A percentile compares a stretch with the other conserved stretches of the same genome.
Evolutionary conservation across 768 basidiomycete genomes (phyloP).

Genomic region (Panus rudis): DNA sequence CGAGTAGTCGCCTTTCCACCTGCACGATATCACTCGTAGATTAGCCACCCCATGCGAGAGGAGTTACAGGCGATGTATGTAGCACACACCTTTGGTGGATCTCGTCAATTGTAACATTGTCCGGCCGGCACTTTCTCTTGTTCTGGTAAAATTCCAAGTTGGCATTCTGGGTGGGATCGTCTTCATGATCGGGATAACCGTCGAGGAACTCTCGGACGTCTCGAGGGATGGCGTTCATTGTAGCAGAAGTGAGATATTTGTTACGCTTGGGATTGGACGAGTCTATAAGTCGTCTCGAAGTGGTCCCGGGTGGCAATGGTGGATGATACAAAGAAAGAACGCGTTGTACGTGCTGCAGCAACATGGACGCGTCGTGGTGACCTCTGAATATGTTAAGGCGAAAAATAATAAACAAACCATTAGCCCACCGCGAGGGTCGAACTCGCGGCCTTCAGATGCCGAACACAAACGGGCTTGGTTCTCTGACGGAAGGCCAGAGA

Average conservation of each 20-base stretch:
- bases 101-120: slow-evolving; percentile 54
- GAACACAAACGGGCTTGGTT: not conserved
- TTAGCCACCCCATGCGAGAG: not conserved
- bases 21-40: slow-evolving; percentile 19
- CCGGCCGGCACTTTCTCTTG: slow-evolving; percentile 49
- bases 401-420: slow-evolving; percentile 3
- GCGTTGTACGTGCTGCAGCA: too few species aligned
- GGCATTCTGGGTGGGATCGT: slow-evolving; percentile 31
- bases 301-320: not conserved
- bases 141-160: slow-evolving; percentile 64
- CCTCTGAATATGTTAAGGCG: not conserved
- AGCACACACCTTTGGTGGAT: slow-evolving; percentile 47
- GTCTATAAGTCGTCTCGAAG: not conserved
- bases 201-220: slow-evolving; percentile 54
- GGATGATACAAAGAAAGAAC: too few species aligned
- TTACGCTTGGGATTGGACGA: not conserved
- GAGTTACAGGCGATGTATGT: too few species aligned
- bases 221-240: slow-evolving; percentile 35
- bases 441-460: slow-evolving; percentile 86
- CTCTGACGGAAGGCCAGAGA: too few species aligned
- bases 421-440: slow-evolving; percentile 83
- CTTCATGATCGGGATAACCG: slow-evolving; percentile 38
- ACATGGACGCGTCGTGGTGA: too few species aligned
- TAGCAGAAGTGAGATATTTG: not conserved
- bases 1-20: slow-evolving; percentile 59